Base-by-base conservation (phyloP, 352 stramenopile species). In the Globisporangium heterothallicum region DNA sequence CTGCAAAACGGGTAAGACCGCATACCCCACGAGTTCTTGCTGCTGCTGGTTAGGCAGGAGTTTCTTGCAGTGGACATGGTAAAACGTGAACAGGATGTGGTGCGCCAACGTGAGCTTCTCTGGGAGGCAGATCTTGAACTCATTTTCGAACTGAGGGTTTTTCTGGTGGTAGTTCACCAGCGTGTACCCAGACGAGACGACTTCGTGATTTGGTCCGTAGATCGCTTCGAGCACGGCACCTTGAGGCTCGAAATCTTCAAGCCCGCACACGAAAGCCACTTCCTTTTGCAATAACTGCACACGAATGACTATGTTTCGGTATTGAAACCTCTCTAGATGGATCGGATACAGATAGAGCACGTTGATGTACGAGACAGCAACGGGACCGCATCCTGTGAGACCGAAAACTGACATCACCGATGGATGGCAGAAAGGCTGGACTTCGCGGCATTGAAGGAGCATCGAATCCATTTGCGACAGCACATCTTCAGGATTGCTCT, bases 41-140 rank as follows among this genome's bases (percentile, higher is more conserved):
- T 84, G 78, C 10, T 66, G 66, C 42, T 92, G 75, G 22, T 63
- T 68, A 0, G 64, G 58, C 26, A 70, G 66, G 2, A 88, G 44
- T 34, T 89, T 92, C 56, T 92, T 92, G 68, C 80, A 92, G 50
- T 92, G 78, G 0, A 92, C 78, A 56, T 92, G 80, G 42, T 83
- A 89, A 44, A 92, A 88, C 8, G 72, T 86, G 58, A 89, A 84
- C 1, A 88, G 51, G 13, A 92, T 48, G 40, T 88, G 72, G 36
- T 92, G 75, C 0, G 36, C 35, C 5, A 18, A 21, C n/a, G 72
- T 75, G 18, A 92, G 59, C 24, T 54, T 53, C 53, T 77, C 65
- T 2, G 80, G 80, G 9, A 92, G 64, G 29, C 64, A 72, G 30
- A 92, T 60, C 47, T 92, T 92, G 42, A 92, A 68, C 46, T 92